Conservation (phyloP, 768 basidiomycete species). For the Kwoniella bestiolae region DNA sequence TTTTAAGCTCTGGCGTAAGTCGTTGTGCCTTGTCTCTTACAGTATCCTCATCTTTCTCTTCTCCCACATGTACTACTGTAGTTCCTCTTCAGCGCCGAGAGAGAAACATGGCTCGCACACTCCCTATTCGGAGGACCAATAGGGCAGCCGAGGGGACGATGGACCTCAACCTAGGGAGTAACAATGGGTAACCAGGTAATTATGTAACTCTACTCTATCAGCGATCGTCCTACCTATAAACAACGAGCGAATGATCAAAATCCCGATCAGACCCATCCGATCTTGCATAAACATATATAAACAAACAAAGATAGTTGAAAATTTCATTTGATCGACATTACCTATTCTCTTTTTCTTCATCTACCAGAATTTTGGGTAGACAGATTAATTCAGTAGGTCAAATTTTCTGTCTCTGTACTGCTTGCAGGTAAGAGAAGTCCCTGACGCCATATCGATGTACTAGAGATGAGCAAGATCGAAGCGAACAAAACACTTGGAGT, state of each 20-base stretch:
- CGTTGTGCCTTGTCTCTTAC: neutral
- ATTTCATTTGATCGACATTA: neutral
- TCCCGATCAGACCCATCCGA: conserved; percentile 2
- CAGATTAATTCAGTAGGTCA: conserved; percentile 1
- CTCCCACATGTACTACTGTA: neutral
- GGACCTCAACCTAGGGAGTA: neutral
- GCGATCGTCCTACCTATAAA: neutral
- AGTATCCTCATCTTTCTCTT: neutral
- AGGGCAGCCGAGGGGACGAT: neutral
- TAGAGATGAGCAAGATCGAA: neutral
- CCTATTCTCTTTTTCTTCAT: no score
- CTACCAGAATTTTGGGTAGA: neutral
- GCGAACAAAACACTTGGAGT: neutral
- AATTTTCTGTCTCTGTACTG: no score
- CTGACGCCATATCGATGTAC: neutral
- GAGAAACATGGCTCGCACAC: neutral
- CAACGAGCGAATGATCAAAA: neutral
- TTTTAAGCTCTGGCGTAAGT: neutral
- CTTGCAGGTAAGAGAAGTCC: no score
- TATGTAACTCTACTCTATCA: neutral
- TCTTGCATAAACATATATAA: neutral
- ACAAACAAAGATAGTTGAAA: neutral
- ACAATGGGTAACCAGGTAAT: neutral
- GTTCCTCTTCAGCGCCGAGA: neutral
- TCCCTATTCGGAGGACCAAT: neutral